Conservation (phyloP, 352 stramenopile genomes). For the Phytophthora sp. region DNA sequence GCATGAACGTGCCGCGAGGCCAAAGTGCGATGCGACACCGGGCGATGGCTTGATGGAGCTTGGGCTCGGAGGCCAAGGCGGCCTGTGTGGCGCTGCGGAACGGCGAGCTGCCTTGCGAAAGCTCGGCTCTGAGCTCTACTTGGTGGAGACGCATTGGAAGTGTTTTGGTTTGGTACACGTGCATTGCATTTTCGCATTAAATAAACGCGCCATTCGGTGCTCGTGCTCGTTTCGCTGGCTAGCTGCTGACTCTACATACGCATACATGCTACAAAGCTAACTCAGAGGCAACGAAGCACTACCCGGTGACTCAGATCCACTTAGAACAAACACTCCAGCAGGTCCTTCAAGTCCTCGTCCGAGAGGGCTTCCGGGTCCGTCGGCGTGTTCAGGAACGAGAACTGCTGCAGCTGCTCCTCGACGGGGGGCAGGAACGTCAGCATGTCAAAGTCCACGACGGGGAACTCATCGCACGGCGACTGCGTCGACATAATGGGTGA, state of each 20-base stretch:
- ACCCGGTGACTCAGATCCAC: background rate
- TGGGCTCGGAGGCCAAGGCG: background rate
- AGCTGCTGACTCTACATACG: slow-evolving; percentile 15
- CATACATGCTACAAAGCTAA: slow-evolving; percentile 23
- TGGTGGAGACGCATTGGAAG: too few relatives aligned
- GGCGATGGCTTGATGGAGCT: background rate
- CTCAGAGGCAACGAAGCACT: background rate
- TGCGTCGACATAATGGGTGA: slow-evolving; percentile 13
- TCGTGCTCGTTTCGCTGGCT: background rate
- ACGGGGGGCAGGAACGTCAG: slow-evolving; percentile 44
- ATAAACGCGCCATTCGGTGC: slow-evolving; percentile 3
- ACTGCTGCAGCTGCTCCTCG: slow-evolving; percentile 26
- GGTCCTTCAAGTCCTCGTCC: slow-evolving; percentile 47
- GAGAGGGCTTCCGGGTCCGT: slow-evolving; percentile 25
- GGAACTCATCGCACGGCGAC: slow-evolving; percentile 41
- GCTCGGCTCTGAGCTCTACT: too few relatives aligned
- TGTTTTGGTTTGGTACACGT: too few relatives aligned
- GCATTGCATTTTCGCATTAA: slow-evolving; percentile 20
- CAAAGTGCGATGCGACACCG: background rate
- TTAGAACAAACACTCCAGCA: slow-evolving; percentile 55
- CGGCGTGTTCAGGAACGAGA: slow-evolving; percentile 29
- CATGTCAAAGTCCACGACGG: slow-evolving; percentile 43
- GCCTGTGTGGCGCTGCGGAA: background rate
- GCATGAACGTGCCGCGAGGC: background rate
- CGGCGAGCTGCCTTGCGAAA: too few relatives aligned